These are phyloP conservation scores for Colletotrichum godetiae DNA, from an alignment of 2,329 filamentous ascomycete species.

Conservation along the genomic window DNA sequence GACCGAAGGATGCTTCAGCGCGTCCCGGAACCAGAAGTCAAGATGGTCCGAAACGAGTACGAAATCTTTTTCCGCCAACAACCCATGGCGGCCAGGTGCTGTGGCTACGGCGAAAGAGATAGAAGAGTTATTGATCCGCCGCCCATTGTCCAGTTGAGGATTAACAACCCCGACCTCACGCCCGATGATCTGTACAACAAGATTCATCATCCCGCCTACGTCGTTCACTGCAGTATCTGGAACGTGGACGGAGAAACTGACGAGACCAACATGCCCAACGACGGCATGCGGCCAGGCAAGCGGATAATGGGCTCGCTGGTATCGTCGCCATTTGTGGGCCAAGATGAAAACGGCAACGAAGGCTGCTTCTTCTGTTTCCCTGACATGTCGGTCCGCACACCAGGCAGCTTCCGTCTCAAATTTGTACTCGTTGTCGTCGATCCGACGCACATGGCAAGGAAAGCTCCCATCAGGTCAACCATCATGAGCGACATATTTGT, in stretches of 20 bases:
- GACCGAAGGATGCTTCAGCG: neutral
- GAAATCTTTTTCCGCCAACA: conserved; percentile 78
- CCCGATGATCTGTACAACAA: conserved; percentile 63
- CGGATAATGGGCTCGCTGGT: conserved; percentile 85
- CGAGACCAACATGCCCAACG: conserved; percentile 77
- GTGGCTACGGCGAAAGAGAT: conserved; percentile 86
- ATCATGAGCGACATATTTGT: conserved; percentile 78
- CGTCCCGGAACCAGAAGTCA: neutral
- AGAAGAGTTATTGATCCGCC: conserved; percentile 86
- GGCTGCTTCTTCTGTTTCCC: conserved; percentile 90
- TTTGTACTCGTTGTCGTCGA: conserved; percentile 82
- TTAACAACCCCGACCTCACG: conserved; percentile 67
- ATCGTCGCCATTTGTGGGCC: conserved; percentile 79
- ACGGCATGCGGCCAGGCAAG: conserved; percentile 77
- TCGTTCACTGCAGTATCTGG: conserved; percentile 82
- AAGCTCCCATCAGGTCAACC: conserved; percentile 61
- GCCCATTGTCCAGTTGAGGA: conserved; percentile 80
- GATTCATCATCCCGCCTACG: conserved; percentile 72
- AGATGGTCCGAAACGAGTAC: conserved; percentile 45
- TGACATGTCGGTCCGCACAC: conserved; percentile 82
- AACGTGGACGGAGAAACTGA: conserved; percentile 75
- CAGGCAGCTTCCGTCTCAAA: conserved; percentile 79
- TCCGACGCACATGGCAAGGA: conserved; percentile 63
- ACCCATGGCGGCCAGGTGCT: conserved; percentile 80
- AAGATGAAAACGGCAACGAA: conserved; percentile 77